phyloP scores from a whole-genome alignment of 257 asterid species.

The Plantago major region DNA sequence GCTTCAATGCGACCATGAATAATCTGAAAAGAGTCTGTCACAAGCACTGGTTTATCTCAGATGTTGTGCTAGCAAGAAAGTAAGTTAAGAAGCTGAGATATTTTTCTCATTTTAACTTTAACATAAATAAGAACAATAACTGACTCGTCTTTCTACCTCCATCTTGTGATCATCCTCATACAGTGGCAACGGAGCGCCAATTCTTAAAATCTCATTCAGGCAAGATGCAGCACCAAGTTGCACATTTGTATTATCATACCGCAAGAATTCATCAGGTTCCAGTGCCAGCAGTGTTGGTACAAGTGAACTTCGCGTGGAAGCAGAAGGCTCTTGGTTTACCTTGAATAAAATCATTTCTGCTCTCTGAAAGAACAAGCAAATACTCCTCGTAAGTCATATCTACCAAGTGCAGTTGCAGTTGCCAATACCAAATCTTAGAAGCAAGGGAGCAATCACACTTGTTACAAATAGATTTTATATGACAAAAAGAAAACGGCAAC shows the following conservation, averaged over 20 bases:
- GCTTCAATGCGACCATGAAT: constrained; percentile 17
- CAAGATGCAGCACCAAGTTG: constrained; percentile 22
- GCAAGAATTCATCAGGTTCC: constrained; percentile 14
- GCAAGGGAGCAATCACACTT: too few species aligned
- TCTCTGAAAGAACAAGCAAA: constrained; percentile 16
- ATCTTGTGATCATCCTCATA: constrained; percentile 19
- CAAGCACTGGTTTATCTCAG: background rate
- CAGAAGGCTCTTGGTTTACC: constrained; percentile 20
- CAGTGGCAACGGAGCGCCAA: constrained; percentile 23
- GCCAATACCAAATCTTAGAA: too few species aligned
- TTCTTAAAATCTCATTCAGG: constrained; percentile 21
- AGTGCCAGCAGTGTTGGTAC: constrained; percentile 20
- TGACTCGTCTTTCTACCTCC: constrained; percentile 15
- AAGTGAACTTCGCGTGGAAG: constrained; percentile 17
- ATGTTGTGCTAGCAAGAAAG: background rate
- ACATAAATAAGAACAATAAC: background rate
- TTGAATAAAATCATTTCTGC: constrained; percentile 15
- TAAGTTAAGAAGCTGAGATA: background rate
- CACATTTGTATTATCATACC: constrained; percentile 16
- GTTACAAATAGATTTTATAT: too few species aligned
- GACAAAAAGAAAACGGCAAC: too few species aligned
- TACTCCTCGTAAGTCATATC: background rate
- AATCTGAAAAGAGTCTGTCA: constrained; percentile 20
- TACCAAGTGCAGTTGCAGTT: too few species aligned
- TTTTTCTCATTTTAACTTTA: background rate